These are phyloP conservation scores for Atkinsonella hypoxylon DNA, from an alignment of 2,329 filamentous ascomycete species.

Conservation along the genomic window DNA sequence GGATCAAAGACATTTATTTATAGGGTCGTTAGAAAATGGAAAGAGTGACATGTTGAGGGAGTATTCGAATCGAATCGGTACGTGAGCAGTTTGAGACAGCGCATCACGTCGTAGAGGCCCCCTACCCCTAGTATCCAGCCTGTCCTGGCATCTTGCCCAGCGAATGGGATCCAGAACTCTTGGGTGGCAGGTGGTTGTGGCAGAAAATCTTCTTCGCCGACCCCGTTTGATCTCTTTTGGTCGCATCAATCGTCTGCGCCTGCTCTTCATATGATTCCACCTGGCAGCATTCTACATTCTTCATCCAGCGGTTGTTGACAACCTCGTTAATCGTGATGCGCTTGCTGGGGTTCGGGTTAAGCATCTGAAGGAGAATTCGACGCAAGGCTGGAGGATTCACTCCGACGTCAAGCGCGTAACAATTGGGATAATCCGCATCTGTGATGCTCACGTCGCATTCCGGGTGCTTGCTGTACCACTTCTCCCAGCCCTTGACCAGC, in stretches of 20 bases:
- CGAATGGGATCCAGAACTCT: conserved; percentile 32
- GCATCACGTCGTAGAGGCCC: too few relatives aligned
- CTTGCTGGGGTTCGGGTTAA: conserved; percentile 63
- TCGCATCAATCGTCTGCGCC: conserved; percentile 47
- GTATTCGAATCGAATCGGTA: too few relatives aligned
- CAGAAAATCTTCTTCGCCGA: conserved; percentile 41
- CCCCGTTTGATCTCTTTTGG: conserved; percentile 38
- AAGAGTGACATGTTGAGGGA: too few relatives aligned
- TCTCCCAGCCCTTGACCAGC: conserved; percentile 56
- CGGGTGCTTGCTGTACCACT: conserved; percentile 47
- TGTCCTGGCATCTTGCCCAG: conserved; percentile 45
- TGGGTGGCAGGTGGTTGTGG: conserved; percentile 44
- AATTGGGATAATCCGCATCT: conserved; percentile 54
- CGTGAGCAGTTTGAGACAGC: too few relatives aligned
- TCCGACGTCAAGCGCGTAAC: conserved; percentile 49
- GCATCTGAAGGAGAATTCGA: conserved; percentile 65
- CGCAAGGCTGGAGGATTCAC: conserved; percentile 58
- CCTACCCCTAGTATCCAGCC: conserved; percentile 44
- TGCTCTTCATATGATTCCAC: conserved; percentile 57
- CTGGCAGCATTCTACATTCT: conserved; percentile 67
- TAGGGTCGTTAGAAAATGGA: background rate
- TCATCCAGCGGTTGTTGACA: conserved; percentile 59
- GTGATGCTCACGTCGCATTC: conserved; percentile 26
- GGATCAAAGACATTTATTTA: background rate
- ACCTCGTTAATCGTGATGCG: conserved; percentile 60